These are phyloP conservation scores for Limonium bicolor DNA, from an alignment of 148 eudicot species.

Conservation along the genomic window DNA sequence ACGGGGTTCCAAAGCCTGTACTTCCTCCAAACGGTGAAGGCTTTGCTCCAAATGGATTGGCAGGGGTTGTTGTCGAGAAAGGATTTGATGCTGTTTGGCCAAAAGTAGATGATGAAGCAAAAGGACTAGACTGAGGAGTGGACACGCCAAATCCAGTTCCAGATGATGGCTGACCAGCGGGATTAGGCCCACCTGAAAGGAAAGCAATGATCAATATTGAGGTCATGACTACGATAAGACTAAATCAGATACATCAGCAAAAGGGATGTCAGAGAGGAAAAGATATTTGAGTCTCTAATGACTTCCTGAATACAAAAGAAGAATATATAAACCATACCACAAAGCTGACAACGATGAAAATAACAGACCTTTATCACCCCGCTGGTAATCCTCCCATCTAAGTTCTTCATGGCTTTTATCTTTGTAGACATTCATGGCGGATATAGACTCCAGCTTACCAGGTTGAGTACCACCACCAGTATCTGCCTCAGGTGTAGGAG, in stretches of 20 bases:
- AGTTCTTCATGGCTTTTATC: constrained; percentile 96
- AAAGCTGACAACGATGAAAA: too few relatives aligned
- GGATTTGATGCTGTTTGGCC: constrained; percentile 59
- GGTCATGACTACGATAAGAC: too few relatives aligned
- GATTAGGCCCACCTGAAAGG: constrained; percentile 68
- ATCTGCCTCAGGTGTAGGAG: constrained; percentile 54
- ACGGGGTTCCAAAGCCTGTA: constrained; percentile 42
- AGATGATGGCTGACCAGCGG: constrained; percentile 52
- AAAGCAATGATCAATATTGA: neutral
- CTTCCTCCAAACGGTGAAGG: constrained; percentile 35
- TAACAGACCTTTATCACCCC: constrained; percentile 79
- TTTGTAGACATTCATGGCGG: constrained; percentile 86
- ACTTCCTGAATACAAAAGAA: neutral
- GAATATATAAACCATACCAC: neutral
- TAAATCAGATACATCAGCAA: too few relatives aligned
- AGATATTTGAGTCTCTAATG: too few relatives aligned
- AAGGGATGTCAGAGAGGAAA: too few relatives aligned
- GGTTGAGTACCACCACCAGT: constrained; percentile 25
- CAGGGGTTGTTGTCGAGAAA: constrained; percentile 44
- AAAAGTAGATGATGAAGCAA: constrained; percentile 39
- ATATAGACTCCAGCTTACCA: constrained; percentile 83
- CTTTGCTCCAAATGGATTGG: constrained; percentile 65
- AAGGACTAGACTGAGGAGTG: constrained; percentile 29
- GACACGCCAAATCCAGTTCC: constrained; percentile 33
- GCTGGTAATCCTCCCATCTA: constrained; percentile 96